phyloP scores from a whole-genome alignment of 768 basidiomycete species.

The Megacollybia marginata region DNA sequence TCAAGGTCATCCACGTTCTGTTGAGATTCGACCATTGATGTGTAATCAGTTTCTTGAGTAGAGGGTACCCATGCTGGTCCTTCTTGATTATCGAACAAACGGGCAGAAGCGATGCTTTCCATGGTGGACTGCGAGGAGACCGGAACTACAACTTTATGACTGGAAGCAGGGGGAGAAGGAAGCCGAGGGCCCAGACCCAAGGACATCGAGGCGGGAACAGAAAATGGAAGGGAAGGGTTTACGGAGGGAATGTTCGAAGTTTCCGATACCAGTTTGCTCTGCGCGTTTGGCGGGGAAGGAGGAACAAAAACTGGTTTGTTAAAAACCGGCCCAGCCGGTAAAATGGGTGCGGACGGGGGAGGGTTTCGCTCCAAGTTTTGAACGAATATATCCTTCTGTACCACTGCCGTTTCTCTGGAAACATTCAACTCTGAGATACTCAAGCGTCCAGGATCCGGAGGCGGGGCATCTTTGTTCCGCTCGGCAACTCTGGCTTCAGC shows the following conservation, averaged over 20 bases:
- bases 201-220: slow-evolving; percentile 36
- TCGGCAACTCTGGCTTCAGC: slow-evolving; percentile 68
- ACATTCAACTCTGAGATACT: slow-evolving; percentile 51
- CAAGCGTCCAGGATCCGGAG: slow-evolving; percentile 24
- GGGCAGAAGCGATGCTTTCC: slow-evolving; percentile 44
- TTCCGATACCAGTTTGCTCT: slow-evolving; percentile 4
- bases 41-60: slow-evolving; percentile 55
- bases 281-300: slow-evolving; percentile 22
- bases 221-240: slow-evolving; percentile 29
- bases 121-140: slow-evolving; percentile 48
- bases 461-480: slow-evolving; percentile 32
- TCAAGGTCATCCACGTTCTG: slow-evolving; percentile 42
- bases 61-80: slow-evolving; percentile 47
- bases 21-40: slow-evolving; percentile 27
- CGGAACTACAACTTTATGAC: slow-evolving; percentile 15
- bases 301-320: slow-evolving; percentile 53
- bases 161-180: slow-evolving; percentile 19
- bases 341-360: slow-evolving; percentile 44
- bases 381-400: no score
- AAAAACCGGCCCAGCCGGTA: slow-evolving; percentile 45
- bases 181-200: slow-evolving; percentile 33
- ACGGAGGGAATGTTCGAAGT: slow-evolving; percentile 18
- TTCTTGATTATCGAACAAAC: slow-evolving; percentile 41
- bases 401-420: no score
- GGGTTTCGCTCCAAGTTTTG: neutral